Evolutionary conservation across 169 alveolate species (phyloP), one percentile per base, ranked within the genome.

Genomic region (Besnoitia besnoiti): DNA sequence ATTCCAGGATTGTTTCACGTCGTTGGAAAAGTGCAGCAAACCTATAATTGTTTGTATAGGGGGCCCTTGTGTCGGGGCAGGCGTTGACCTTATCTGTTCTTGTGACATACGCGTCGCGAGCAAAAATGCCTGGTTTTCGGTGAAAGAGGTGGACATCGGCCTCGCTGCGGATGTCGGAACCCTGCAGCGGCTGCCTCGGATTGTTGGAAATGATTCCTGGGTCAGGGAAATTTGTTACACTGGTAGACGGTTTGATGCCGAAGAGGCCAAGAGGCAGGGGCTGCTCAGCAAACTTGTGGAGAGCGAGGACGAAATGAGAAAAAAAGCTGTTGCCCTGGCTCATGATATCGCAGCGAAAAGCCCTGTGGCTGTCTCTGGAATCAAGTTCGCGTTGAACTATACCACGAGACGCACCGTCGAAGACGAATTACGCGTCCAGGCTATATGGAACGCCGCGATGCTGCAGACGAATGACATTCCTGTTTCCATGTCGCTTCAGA

Each of bases 91-190:
- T 14, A 37, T 93, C 5, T 61, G 95, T 47, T 95, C 96, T 37
- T 96, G 97, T 75, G 97, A 95, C 77, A 92, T 96, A 3, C 94
- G 98, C 85, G 49, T 94, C 35, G 92, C 95, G 47, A 75, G 98
- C 4, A 85, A 89, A 59, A 97, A 96, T 75, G 95, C 97, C 10
- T 89, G 75, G 50, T 94, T 96, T 77, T 33, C 96, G 19, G 93
- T 96, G 10, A 94, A 93, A 75, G 98, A 96, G 82, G 91, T 96
- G 44, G 95, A 94, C 30, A 87, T 96, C 33, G 97, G 97, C 16
- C 40, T 95, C 14, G 94, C 96, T 77, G 96, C 97, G 19, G 97
- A 96, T 76, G n/a, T 95, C 5, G 97, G 97, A 3, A 93, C 97
- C 16, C 93, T 96, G 0, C 96, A 96, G 90, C 85, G 97, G 85